Evolutionary conservation across 345 rosid species (phyloP).

Genomic region (Eucalyptus pumila): DNA sequence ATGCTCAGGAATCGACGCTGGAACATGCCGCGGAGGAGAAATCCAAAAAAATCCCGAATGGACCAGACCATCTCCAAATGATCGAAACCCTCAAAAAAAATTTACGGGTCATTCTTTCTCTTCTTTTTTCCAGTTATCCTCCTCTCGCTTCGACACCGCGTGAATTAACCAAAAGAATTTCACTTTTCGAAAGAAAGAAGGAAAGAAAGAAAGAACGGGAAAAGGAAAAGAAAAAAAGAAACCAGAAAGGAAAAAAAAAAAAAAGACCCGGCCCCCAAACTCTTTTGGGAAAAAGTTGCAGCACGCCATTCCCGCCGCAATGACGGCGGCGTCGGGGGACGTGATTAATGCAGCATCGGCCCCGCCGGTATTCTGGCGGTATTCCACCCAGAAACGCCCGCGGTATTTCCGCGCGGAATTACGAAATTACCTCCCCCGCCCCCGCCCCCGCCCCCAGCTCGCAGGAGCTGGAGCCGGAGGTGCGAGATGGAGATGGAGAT

Average conservation of each 20-base stretch:
- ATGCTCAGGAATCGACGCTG: background rate
- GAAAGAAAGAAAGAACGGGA: background rate
- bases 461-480: background rate
- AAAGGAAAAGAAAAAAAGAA: background rate
- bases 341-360: background rate
- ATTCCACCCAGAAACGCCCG: background rate
- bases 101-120: background rate
- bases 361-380: background rate
- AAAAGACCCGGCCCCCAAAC: background rate
- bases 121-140: background rate
- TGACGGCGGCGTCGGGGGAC: slow-evolving; percentile 42
- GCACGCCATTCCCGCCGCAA: slow-evolving; percentile 86
- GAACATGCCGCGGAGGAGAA: background rate
- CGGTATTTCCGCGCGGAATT: background rate
- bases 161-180: background rate
- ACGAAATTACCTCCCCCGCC: background rate
- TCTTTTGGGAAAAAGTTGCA: background rate
- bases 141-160: background rate
- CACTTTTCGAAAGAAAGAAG: background rate
- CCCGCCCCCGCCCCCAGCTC: background rate
- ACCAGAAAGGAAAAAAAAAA: background rate
- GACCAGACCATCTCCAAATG: background rate
- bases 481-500: background rate
- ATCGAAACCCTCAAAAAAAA: background rate
- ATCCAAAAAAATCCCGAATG: background rate